Evolutionary conservation across 2,329 filamentous ascomycete genomes (phyloP), one percentile per base, ranked within the genome.

Genomic region (Mycosphaerella arachidis): DNA sequence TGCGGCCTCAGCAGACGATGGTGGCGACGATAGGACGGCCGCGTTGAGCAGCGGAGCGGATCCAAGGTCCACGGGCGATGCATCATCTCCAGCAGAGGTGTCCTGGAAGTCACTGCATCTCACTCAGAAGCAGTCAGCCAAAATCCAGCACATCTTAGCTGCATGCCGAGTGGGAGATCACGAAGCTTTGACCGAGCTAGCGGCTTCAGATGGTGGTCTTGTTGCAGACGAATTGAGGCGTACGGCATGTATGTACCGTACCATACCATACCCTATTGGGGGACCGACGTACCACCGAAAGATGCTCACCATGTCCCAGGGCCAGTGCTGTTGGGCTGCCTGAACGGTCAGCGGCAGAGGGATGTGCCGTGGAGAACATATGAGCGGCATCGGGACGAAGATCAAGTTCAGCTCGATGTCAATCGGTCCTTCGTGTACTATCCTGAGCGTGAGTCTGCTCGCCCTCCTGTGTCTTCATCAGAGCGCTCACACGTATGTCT

Each of bases 371-470:
- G 88, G 88, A 77, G 78, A 63, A 71, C 80, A n/a, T 78, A 96
- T 45, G 84, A 88, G 31, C 81, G 76, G n/a, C 94, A 99, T 76
- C 79, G 78, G 35, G 94, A 99, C 70, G 94, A 99, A 74, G 86
- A 89, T 53, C 94, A 99, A 76, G 92, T 99, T 43, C 84, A 87
- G 70, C 82, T 97, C 52, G 94, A 99, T 73, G 94, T 99, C 58
- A 86, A 97, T 75, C 85, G 94, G 58, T 92, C 94, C n/a, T 99
- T 99, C 76, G 89, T 97, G 62, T 95, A 97, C 78, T 99, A 99
- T 74, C 94, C 94, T 12, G 83, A 84, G 63, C 84, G 92, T 94
- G 81, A 69, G 82, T 70, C 67, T 52, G 31, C 29, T 27, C 58
- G 59, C 35, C 51, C 48, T 27, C 27, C 51, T 37, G 33, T 53